A percentile compares a stretch with the other conserved stretches of the same genome.
phyloP scores from a whole-genome alignment of 2,329 filamentous ascomycete species.

The Elsinoe necatrix region DNA sequence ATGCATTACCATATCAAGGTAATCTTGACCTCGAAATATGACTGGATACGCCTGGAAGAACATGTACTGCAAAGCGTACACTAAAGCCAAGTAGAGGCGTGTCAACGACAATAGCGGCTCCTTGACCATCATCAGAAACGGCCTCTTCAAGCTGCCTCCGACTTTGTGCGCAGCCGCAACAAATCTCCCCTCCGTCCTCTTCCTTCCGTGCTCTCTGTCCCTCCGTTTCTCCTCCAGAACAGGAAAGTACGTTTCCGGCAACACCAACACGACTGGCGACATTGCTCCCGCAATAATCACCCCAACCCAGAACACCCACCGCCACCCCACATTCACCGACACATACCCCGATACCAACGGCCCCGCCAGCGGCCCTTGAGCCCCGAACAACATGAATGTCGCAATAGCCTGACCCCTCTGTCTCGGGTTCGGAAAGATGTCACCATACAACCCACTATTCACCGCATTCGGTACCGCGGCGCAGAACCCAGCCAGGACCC shows the following conservation, averaged over 20 bases:
- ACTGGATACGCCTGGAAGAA: constrained; percentile 42
- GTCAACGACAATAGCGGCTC: constrained; percentile 26
- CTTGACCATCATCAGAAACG: constrained; percentile 24
- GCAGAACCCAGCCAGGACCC: neutral
- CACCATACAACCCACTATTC: neutral
- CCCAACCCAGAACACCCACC: constrained; percentile 6
- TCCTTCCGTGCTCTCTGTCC: neutral
- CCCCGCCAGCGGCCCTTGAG: neutral
- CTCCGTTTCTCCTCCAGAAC: constrained; percentile 1
- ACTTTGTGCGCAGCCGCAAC: neutral
- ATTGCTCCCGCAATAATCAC: neutral
- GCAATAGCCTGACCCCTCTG: neutral
- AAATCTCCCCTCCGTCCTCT: neutral
- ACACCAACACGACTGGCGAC: neutral
- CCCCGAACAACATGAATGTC: neutral
- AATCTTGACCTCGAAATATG: constrained; percentile 30
- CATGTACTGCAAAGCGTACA: constrained; percentile 28
- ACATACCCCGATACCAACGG: neutral
- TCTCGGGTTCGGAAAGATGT: neutral
- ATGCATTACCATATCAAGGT: neutral
- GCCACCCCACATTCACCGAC: neutral
- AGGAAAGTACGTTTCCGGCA: constrained; percentile 13
- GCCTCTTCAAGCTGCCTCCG: constrained; percentile 16
- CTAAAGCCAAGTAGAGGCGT: constrained; percentile 24
- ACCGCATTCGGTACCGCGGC: neutral